Percentiles rank a stretch among this genome's conserved stretches.
These are phyloP conservation scores for Botrytis cinerea DNA, from an alignment of 2,329 filamentous ascomycete species.

Conservation along the genomic window DNA sequence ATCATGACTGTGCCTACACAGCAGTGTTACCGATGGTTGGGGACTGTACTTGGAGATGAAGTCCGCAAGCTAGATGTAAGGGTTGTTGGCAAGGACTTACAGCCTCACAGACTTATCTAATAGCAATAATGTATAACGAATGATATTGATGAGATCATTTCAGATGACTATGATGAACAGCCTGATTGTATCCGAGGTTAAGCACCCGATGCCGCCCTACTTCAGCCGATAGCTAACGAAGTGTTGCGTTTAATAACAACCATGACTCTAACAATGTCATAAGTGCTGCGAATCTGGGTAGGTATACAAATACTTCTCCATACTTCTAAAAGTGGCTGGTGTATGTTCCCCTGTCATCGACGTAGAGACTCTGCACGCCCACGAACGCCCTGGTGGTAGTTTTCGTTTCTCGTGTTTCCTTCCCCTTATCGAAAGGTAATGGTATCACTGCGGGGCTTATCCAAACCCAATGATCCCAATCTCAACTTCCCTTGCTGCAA, in stretches of 20 bases:
- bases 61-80: neutral
- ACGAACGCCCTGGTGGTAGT: neutral
- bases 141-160: conserved; percentile 14
- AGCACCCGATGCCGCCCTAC: neutral
- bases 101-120: conserved; percentile 8
- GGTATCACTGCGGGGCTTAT: conserved; percentile 16
- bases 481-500: neutral
- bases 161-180: conserved; percentile 15
- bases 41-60: conserved; percentile 2
- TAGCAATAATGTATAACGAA: conserved; percentile 6
- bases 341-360: neutral
- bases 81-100: neutral
- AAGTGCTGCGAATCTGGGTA: neutral
- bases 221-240: neutral
- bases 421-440: conserved; percentile 1
- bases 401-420: neutral
- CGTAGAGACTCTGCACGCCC: neutral
- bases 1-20: neutral
- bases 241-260: neutral
- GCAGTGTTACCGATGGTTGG: neutral
- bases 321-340: neutral
- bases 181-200: neutral
- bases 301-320: too few relatives aligned
- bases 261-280: neutral
- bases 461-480: conserved; percentile 2